These are phyloP conservation scores for Pleurotus pulmonarius DNA, from an alignment of 768 basidiomycete species.

Conservation along the genomic window DNA sequence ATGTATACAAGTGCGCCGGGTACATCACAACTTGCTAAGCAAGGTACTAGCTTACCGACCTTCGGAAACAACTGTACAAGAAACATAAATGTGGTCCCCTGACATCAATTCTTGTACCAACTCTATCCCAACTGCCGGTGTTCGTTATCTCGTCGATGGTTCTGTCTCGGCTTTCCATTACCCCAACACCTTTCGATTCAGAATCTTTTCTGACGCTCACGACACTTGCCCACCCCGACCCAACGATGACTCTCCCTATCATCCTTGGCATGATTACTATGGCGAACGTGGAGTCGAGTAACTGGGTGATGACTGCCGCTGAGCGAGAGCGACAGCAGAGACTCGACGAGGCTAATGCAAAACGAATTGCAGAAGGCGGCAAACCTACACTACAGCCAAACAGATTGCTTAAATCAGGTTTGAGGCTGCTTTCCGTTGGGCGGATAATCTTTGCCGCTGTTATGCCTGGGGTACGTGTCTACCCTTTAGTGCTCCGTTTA, in stretches of 20 bases:
- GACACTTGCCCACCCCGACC: conserved; percentile 66
- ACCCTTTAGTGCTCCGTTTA: conserved; percentile 8
- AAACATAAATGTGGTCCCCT: conserved; percentile 55
- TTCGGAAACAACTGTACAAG: conserved; percentile 57
- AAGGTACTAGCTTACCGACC: conserved; percentile 41
- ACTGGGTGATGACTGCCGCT: conserved; percentile 65
- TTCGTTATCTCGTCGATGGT: conserved; percentile 65
- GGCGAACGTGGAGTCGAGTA: conserved; percentile 75
- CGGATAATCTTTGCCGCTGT: conserved; percentile 66
- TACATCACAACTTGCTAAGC: no score
- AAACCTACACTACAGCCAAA: conserved; percentile 40
- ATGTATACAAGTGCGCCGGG: conserved; percentile 12
- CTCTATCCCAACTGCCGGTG: conserved; percentile 65
- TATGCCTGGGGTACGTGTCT: conserved; percentile 62
- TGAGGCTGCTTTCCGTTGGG: conserved; percentile 57
- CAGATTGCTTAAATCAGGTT: conserved; percentile 45
- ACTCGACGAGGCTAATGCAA: conserved; percentile 44
- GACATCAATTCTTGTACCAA: conserved; percentile 56
- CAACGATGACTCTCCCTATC: conserved; percentile 67
- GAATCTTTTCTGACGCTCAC: conserved; percentile 76
- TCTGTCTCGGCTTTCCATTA: conserved; percentile 49
- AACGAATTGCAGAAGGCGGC: conserved; percentile 37
- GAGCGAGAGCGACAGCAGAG: conserved; percentile 47
- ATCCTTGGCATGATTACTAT: conserved; percentile 69
- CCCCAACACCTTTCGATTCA: conserved; percentile 67